phyloP scores from a whole-genome alignment of 2,329 filamentous ascomycete genomes.

The Trichoderma koningiopsis region DNA sequence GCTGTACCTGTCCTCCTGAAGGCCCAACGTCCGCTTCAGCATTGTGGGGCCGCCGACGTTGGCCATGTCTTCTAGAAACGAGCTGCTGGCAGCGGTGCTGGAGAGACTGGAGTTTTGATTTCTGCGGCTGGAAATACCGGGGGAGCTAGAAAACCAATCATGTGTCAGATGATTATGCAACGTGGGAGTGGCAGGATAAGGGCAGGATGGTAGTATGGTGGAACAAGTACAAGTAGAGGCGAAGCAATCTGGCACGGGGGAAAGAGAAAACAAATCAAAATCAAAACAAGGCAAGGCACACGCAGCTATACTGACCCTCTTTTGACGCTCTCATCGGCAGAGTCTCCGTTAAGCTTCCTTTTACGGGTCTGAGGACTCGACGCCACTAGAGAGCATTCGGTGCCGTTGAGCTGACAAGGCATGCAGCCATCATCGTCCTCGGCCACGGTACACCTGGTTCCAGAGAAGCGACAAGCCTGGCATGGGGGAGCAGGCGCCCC shows the following conservation, averaged over 20 bases:
- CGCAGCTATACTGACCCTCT: slow-evolving; percentile 63
- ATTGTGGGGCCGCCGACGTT: slow-evolving; percentile 68
- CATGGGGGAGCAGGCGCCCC: slow-evolving; percentile 58
- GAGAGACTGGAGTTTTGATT: slow-evolving; percentile 61
- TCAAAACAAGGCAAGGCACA: slow-evolving; percentile 20
- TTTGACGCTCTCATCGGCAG: slow-evolving; percentile 64
- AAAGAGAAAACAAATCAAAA: slow-evolving; percentile 6
- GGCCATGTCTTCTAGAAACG: slow-evolving; percentile 69
- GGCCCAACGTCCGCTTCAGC: slow-evolving; percentile 69
- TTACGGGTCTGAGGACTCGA: slow-evolving; percentile 74
- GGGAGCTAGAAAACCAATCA: slow-evolving; percentile 57
- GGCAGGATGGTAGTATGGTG: not conserved
- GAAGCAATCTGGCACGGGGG: not conserved
- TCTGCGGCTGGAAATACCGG: slow-evolving; percentile 53
- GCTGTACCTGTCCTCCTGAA: slow-evolving; percentile 77
- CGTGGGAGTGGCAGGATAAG: slow-evolving; percentile 31
- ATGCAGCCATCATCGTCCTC: slow-evolving; percentile 77
- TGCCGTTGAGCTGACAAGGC: slow-evolving; percentile 74
- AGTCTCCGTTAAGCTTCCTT: slow-evolving; percentile 71
- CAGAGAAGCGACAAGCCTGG: slow-evolving; percentile 73
- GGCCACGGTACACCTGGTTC: slow-evolving; percentile 72
- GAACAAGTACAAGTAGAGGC: slow-evolving; percentile 6
- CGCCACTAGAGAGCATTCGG: slow-evolving; percentile 76
- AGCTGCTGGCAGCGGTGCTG: slow-evolving; percentile 63
- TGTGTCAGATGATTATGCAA: slow-evolving; percentile 41